These are phyloP conservation scores for Apiotrichum veenhuisii DNA, from an alignment of 1,284 basidiomycete genomes.

Conservation along the genomic window DNA sequence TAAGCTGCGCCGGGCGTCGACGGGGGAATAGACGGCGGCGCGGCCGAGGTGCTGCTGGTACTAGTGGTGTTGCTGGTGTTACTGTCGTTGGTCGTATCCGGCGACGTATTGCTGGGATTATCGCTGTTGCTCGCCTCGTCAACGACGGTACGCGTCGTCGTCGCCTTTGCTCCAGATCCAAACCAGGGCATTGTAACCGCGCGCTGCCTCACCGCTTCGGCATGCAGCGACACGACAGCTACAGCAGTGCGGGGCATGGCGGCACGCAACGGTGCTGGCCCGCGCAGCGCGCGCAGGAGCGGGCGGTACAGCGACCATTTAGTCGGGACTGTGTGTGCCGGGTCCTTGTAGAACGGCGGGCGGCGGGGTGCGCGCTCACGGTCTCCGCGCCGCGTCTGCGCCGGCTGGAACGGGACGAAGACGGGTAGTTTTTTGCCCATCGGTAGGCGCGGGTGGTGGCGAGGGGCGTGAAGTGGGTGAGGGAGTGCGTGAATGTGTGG, in stretches of 20 bases:
- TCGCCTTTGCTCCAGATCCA: too few relatives aligned
- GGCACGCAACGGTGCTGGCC: background rate
- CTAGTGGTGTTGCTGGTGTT: too few relatives aligned
- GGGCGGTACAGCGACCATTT: conserved; percentile 69
- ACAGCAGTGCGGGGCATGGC: background rate
- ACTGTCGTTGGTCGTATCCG: too few relatives aligned
- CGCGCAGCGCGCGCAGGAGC: conserved; percentile 53
- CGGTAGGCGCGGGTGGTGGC: background rate
- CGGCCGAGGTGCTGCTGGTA: too few relatives aligned
- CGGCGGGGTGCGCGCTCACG: background rate
- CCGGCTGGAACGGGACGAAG: background rate
- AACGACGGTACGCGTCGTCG: too few relatives aligned
- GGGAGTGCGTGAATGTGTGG: too few relatives aligned
- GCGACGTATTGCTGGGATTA: too few relatives aligned
- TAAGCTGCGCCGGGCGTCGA: background rate
- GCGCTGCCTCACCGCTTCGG: background rate
- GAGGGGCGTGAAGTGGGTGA: background rate
- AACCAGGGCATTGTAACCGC: background rate
- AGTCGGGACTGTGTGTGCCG: conserved; percentile 70
- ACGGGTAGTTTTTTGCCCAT: background rate
- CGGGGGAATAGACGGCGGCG: background rate
- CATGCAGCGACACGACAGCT: background rate
- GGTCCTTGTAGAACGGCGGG: conserved; percentile 63
- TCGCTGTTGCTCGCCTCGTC: too few relatives aligned
- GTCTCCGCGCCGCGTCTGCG: background rate